Evolutionary conservation across 78 protist species (phyloP).

Genomic region (Dictyostelium capitatum): DNA sequence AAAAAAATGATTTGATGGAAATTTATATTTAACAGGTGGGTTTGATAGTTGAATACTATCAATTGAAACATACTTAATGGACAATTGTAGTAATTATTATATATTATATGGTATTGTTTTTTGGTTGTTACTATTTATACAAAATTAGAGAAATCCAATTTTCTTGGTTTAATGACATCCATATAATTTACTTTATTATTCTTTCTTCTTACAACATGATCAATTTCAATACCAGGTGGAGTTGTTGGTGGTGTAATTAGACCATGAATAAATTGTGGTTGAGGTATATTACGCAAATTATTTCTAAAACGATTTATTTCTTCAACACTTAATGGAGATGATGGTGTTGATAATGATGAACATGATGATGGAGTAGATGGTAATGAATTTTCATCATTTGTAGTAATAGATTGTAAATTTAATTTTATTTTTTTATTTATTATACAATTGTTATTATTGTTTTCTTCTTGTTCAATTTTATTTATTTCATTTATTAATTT

Average conservation of each 20-base stretch:
- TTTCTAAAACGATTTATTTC: not conserved
- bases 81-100: conserved; percentile 2
- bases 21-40: too few species aligned
- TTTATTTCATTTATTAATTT: not conserved
- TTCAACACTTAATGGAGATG: not conserved
- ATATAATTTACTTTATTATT: not conserved
- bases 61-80: not conserved
- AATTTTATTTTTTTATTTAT: not conserved
- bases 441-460: not conserved
- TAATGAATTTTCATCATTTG: too few species aligned
- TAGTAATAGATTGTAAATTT: not conserved
- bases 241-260: conserved; percentile 1
- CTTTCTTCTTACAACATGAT: not conserved
- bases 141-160: not conserved
- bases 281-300: not conserved
- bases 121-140: not conserved
- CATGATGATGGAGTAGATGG: not conserved
- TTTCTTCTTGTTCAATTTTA: not conserved
- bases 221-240: conserved; percentile 18
- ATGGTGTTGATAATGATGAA: not conserved
- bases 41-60: not conserved
- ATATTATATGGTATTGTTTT: not conserved
- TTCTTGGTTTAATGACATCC: not conserved
- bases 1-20: too few species aligned
- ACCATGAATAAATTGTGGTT: not conserved